Conservation (phyloP, 2,329 filamentous ascomycete genomes). For the Xylariaceae sp. region DNA sequence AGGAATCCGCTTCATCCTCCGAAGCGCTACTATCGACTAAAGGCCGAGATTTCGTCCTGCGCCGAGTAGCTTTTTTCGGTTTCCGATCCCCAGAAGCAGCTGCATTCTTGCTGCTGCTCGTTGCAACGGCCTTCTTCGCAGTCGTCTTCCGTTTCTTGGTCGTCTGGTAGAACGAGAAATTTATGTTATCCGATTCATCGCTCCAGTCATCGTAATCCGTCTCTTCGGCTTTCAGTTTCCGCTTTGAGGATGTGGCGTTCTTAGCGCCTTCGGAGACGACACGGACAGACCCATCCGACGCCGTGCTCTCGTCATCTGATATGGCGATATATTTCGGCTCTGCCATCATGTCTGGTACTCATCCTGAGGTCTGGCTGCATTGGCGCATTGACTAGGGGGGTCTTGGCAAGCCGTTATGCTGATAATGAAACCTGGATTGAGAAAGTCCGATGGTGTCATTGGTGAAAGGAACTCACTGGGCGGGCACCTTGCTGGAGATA, state of each 20-base stretch:
- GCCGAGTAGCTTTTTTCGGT: conserved; percentile 10
- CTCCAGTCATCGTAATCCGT: conserved; percentile 25
- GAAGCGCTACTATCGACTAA: conserved; percentile 34
- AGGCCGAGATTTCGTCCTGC: conserved; percentile 11
- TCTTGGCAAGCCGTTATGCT: background rate
- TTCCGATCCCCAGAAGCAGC: conserved; percentile 12
- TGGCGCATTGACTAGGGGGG: background rate
- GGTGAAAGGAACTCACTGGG: background rate
- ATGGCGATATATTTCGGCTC: conserved; percentile 22
- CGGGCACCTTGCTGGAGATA: background rate
- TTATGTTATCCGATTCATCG: conserved; percentile 24
- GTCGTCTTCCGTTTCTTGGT: conserved; percentile 25
- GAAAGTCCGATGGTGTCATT: background rate
- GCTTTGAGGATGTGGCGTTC: conserved; percentile 17
- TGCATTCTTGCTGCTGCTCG: conserved; percentile 22
- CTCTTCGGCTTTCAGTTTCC: conserved; percentile 18
- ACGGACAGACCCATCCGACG: conserved; percentile 17
- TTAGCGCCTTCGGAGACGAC: conserved; percentile 8
- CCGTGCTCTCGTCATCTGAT: conserved; percentile 28
- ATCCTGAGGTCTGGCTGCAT: conserved; percentile 16
- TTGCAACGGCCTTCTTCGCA: conserved; percentile 9
- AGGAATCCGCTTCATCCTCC: conserved; percentile 38
- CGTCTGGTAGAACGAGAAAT: conserved; percentile 10
- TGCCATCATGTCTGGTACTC: conserved; percentile 17
- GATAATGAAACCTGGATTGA: background rate